Evolutionary conservation across 2,329 filamentous ascomycete species (phyloP).

Genomic region (Penicillium sp.): DNA sequence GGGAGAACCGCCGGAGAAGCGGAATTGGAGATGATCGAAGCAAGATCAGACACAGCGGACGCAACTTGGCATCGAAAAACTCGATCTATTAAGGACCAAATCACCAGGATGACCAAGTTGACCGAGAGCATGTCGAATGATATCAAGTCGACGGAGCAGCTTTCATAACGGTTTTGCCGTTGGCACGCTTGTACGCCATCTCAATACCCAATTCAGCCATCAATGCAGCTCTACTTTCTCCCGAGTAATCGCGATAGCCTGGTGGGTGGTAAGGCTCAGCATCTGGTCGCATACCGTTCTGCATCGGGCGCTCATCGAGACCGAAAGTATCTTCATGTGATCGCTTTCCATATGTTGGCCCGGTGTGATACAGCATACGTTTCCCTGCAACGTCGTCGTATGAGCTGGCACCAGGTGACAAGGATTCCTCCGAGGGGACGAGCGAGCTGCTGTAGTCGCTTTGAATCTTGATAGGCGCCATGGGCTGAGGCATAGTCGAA

Average conservation of each 20-base stretch:
- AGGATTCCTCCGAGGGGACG: conserved; percentile 24
- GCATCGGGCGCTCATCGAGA: conserved; percentile 40
- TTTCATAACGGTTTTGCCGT: conserved; percentile 37
- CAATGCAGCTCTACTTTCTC: conserved; percentile 25
- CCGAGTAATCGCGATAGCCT: conserved; percentile 28
- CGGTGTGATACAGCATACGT: conserved; percentile 35
- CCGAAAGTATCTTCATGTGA: conserved; percentile 43
- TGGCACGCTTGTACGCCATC: conserved; percentile 39
- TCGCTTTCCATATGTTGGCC: conserved; percentile 32
- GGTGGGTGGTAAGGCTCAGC: conserved; percentile 26
- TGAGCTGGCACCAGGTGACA: conserved; percentile 21
- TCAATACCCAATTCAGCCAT: conserved; percentile 28
- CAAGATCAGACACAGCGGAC: too few species aligned
- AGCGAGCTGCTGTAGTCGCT: conserved; percentile 28
- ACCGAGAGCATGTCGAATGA: background rate
- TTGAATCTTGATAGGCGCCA: conserved; percentile 40
- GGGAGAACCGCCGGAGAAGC: too few species aligned
- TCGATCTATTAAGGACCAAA: too few species aligned
- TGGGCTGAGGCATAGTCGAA: conserved; percentile 26
- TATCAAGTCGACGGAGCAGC: conserved; percentile 26
- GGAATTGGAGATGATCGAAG: too few species aligned
- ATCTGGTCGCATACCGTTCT: conserved; percentile 48
- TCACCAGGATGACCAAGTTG: background rate
- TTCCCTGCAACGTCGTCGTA: conserved; percentile 28
- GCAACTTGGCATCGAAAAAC: too few species aligned